phyloP scores from a whole-genome alignment of 2,329 filamentous ascomycete genomes.

The Paecilomyces fulvus region DNA sequence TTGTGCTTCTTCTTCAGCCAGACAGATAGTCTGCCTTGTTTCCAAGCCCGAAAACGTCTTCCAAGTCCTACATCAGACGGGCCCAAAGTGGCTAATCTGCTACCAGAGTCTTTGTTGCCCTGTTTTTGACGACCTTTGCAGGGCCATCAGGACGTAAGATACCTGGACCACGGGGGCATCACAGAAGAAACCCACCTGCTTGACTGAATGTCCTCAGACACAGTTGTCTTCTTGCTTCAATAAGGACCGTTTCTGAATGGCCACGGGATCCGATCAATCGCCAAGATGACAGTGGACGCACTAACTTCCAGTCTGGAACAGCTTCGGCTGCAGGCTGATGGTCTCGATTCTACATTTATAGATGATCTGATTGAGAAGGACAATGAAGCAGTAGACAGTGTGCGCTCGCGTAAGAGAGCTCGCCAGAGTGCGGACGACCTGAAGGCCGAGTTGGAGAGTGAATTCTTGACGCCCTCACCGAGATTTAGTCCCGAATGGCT shows the following conservation, averaged over 20 bases:
- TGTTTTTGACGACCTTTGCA: background rate
- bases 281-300: constrained; percentile 15
- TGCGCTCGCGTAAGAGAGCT: constrained; percentile 34
- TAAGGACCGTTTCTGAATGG: background rate
- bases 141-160: background rate
- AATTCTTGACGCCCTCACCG: constrained; percentile 70
- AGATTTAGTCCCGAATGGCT: constrained; percentile 80
- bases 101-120: background rate
- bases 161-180: background rate
- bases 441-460: constrained; percentile 62
- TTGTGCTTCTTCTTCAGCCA: background rate
- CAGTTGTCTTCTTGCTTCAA: background rate
- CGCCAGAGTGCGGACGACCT: constrained; percentile 49
- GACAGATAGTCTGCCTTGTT: background rate
- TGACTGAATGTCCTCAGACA: background rate
- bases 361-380: constrained; percentile 23
- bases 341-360: constrained; percentile 15
- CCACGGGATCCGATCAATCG: background rate
- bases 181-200: background rate
- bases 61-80: background rate
- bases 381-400: constrained; percentile 23
- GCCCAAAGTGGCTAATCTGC: background rate
- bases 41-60: background rate
- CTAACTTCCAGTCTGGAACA: constrained; percentile 19
- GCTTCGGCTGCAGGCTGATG: constrained; percentile 17